phyloP scores from a whole-genome alignment of 2,329 filamentous ascomycete genomes.

The Talaromyces islandicus region DNA sequence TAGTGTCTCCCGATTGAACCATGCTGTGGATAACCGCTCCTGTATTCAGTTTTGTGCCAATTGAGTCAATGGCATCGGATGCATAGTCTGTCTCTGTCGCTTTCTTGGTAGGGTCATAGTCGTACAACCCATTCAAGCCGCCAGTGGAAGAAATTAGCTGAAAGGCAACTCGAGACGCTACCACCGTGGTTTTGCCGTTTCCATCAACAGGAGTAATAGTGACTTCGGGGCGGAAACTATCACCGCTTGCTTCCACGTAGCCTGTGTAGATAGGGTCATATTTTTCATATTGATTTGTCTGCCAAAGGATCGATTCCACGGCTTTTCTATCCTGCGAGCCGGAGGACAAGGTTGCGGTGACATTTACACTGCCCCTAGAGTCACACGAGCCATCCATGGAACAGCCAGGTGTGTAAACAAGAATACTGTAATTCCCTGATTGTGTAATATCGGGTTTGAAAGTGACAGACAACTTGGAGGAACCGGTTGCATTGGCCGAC shows the following conservation, averaged over 20 bases:
- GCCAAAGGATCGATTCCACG: conserved; percentile 62
- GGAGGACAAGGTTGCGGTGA: conserved; percentile 65
- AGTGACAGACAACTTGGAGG: conserved; percentile 61
- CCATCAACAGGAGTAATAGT: conserved; percentile 65
- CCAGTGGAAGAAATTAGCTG: conserved; percentile 57
- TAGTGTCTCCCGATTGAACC: conserved; percentile 56
- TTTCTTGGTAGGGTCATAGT: conserved; percentile 66
- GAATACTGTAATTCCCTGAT: conserved; percentile 86
- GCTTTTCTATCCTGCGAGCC: conserved; percentile 39
- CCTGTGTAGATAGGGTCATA: conserved; percentile 90
- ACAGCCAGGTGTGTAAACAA: conserved; percentile 90
- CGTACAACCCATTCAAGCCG: conserved; percentile 82
- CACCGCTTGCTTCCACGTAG: conserved; percentile 67
- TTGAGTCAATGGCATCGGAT: conserved; percentile 67
- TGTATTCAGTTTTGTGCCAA: conserved; percentile 63
- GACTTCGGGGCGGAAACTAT: conserved; percentile 71
- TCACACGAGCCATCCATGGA: conserved; percentile 69
- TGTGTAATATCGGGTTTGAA: conserved; percentile 72
- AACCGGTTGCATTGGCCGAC: conserved; percentile 56
- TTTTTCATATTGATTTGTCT: conserved; percentile 95
- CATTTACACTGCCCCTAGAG: conserved; percentile 71
- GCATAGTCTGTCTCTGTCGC: conserved; percentile 59
- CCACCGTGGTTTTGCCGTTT: conserved; percentile 62
- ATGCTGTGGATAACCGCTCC: conserved; percentile 67
- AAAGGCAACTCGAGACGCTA: conserved; percentile 86